These are phyloP conservation scores for Aleurites moluccanus DNA, from an alignment of 441 rosid genomes.

Conservation along the genomic window DNA sequence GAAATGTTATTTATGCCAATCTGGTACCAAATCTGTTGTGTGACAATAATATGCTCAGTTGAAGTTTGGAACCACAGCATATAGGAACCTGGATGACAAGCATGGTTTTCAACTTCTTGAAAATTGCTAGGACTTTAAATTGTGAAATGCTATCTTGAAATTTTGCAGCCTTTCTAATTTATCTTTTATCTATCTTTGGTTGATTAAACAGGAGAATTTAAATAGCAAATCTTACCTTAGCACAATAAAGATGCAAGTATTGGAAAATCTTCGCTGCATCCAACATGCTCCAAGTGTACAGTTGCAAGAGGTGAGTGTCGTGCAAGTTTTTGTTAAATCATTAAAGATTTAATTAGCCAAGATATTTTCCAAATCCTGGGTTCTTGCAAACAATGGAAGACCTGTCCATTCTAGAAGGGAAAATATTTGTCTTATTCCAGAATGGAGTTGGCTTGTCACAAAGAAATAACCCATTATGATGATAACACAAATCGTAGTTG, in stretches of 20 bases:
- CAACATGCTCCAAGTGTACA: constrained; percentile 97
- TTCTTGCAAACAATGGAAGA: too few species aligned
- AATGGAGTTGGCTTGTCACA: neutral
- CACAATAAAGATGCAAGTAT: constrained; percentile 80
- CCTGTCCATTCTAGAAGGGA: too few species aligned
- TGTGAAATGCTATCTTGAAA: neutral
- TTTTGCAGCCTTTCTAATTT: constrained; percentile 14
- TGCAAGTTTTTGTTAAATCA: constrained; percentile 8
- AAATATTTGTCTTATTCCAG: too few species aligned
- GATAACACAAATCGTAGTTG: neutral
- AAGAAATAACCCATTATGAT: neutral
- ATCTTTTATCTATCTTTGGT: constrained; percentile 22
- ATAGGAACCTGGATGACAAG: neutral
- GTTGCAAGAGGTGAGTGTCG: constrained; percentile 83
- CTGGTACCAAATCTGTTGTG: neutral
- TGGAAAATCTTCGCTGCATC: constrained; percentile 85
- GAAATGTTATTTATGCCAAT: neutral
- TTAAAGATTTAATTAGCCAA: neutral
- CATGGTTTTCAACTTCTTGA: neutral
- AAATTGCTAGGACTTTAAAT: neutral
- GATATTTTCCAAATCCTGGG: too few species aligned
- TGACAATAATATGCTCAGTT: too few species aligned
- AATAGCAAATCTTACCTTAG: constrained; percentile 87
- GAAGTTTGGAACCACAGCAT: neutral
- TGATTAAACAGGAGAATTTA: constrained; percentile 69